These are phyloP conservation scores for Saccharomycopsis fermentans DNA, from an alignment of 805 yeast genomes.

Conservation along the genomic window DNA sequence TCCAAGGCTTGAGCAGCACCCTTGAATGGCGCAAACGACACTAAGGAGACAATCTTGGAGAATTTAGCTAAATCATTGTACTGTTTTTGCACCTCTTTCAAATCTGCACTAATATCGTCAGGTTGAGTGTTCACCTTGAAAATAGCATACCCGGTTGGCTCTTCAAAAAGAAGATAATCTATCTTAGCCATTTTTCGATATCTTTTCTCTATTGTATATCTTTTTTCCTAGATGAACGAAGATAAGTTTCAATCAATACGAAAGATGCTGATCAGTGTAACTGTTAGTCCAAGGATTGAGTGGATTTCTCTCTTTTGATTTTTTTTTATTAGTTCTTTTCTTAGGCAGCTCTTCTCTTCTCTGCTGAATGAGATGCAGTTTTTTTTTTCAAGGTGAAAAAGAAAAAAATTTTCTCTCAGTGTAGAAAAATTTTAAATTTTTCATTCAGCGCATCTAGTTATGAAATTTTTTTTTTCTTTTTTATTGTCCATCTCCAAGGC, in stretches of 20 bases:
- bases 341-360: neutral
- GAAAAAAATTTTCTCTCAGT: no score
- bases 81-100: constrained; percentile 90
- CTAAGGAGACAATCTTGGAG: constrained; percentile 86
- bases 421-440: neutral
- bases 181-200: constrained; percentile 9
- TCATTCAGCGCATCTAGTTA: neutral
- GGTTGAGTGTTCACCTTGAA: constrained; percentile 91
- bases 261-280: neutral
- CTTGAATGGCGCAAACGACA: constrained; percentile 95
- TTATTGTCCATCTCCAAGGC: no score
- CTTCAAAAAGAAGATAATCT: constrained; percentile 91
- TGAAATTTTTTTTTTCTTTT: no score
- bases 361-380: neutral
- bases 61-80: constrained; percentile 76
- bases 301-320: neutral
- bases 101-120: constrained; percentile 85
- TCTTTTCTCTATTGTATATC: neutral
- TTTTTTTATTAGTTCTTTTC: neutral
- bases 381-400: neutral
- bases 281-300: neutral
- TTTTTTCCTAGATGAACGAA: neutral
- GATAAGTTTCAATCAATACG: neutral
- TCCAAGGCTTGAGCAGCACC: constrained; percentile 99
- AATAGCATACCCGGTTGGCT: constrained; percentile 96